Conservation (phyloP, 148 eudicot species). For the Fagopyrum tataricum region DNA sequence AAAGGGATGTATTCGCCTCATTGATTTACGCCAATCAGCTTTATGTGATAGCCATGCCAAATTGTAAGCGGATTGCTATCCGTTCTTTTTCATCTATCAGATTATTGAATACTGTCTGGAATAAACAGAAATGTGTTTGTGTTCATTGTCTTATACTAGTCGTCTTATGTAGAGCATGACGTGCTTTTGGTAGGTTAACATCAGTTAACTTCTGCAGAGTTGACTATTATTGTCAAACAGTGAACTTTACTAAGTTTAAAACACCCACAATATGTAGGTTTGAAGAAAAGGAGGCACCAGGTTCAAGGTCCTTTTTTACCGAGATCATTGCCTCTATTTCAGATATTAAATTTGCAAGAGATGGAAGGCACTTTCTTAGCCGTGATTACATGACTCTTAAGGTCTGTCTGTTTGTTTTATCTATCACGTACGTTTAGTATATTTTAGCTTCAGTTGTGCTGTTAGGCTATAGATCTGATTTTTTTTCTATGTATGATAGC, state of each 20-base stretch:
- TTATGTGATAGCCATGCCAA: conserved; percentile 69
- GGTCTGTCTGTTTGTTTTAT: conserved; percentile 24
- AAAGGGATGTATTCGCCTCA: conserved; percentile 66
- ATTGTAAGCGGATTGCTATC: conserved; percentile 37
- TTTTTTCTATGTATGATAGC: background rate
- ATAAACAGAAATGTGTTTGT: too few species aligned
- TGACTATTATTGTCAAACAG: background rate
- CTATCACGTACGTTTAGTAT: background rate
- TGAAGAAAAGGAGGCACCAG: conserved; percentile 68
- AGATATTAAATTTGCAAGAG: conserved; percentile 67
- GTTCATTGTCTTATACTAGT: background rate
- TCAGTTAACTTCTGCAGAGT: background rate
- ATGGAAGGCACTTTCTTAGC: conserved; percentile 66
- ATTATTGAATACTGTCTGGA: background rate
- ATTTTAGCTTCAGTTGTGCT: background rate
- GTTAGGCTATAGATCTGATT: background rate
- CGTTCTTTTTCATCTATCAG: background rate
- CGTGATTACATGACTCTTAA: conserved; percentile 80
- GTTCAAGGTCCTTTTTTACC: conserved; percentile 69
- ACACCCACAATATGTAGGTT: conserved; percentile 28
- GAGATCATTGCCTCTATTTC: conserved; percentile 79
- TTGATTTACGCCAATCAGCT: conserved; percentile 79
- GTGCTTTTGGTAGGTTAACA: background rate
- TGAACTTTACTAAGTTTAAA: background rate
- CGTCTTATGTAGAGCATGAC: background rate